Percentiles rank a stretch among this genome's conserved stretches.
Conservation (phyloP, 345 rosid genomes). For the Hibiscus syriacus region DNA sequence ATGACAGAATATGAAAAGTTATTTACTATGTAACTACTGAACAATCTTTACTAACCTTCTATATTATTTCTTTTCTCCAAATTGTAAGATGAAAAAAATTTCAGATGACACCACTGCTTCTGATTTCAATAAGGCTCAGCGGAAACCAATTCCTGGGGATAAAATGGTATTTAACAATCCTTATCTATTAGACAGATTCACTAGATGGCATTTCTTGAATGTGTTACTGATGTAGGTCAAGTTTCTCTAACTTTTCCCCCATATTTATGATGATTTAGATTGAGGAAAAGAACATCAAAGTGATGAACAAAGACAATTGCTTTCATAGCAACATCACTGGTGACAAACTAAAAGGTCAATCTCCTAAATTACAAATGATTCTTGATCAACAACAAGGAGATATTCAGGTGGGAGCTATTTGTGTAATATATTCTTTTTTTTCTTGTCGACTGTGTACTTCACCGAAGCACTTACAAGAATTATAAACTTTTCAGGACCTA, state of each 20-base stretch:
- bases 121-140: conserved; percentile 34
- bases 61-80: conserved; percentile 11
- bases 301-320: conserved; percentile 40
- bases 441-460: not conserved
- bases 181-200: conserved; percentile 6
- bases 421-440: not conserved
- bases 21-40: not conserved
- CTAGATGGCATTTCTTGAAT: not conserved
- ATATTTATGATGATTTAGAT: conserved; percentile 25
- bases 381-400: conserved; percentile 48
- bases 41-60: not conserved
- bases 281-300: conserved; percentile 45
- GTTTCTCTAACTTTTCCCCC: not conserved
- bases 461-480: conserved; percentile 9
- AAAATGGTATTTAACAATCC: conserved; percentile 42
- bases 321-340: conserved; percentile 24
- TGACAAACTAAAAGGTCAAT: conserved; percentile 43
- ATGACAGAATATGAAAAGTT: conserved; percentile 7
- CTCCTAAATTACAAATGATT: conserved; percentile 40
- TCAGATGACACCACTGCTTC: conserved; percentile 32
- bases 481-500: conserved; percentile 42
- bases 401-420: conserved; percentile 10
- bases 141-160: conserved; percentile 36
- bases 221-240: not conserved
- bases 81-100: conserved; percentile 37